Evolutionary conservation across 1,284 basidiomycete genomes (phyloP).

Genomic region (Sanghuangporus sanghuang): DNA sequence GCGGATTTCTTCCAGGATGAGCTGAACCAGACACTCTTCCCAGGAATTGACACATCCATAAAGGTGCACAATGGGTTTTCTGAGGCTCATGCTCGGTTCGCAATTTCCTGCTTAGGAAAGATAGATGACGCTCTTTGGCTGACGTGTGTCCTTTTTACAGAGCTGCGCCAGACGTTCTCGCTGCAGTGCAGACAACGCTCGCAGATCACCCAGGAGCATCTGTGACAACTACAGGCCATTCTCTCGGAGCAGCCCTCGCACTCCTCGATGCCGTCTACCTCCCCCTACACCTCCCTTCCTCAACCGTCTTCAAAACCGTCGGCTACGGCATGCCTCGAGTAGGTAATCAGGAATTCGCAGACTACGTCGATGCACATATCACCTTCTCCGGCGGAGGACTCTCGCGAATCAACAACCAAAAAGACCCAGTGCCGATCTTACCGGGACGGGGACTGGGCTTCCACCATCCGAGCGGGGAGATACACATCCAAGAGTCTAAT

Average conservation of each 20-base stretch:
- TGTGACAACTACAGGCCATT: slow-evolving; percentile 52
- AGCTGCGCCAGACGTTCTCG: slow-evolving; percentile 42
- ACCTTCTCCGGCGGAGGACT: slow-evolving; percentile 22
- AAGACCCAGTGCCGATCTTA: slow-evolving; percentile 28
- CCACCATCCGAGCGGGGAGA: slow-evolving; percentile 26
- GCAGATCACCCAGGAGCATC: slow-evolving; percentile 30
- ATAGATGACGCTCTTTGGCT: slow-evolving; percentile 1
- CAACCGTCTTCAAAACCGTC: slow-evolving; percentile 30
- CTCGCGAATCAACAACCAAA: slow-evolving; percentile 29
- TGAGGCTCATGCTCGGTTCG: slow-evolving; percentile 46
- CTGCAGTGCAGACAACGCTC: slow-evolving; percentile 41
- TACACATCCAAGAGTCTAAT: slow-evolving; percentile 24
- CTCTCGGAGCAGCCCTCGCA: slow-evolving; percentile 48
- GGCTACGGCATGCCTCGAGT: slow-evolving; percentile 58
- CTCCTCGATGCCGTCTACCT: slow-evolving; percentile 42
- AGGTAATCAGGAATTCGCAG: slow-evolving; percentile 55
- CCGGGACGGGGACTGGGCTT: slow-evolving; percentile 28
- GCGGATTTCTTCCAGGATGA: slow-evolving; percentile 36
- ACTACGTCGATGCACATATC: slow-evolving; percentile 47
- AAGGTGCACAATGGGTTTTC: slow-evolving; percentile 55
- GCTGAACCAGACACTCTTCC: slow-evolving; percentile 49
- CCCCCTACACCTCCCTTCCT: slow-evolving; percentile 29
- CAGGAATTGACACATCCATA: slow-evolving; percentile 43
- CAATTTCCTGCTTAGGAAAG: neutral
- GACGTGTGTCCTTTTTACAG: slow-evolving; percentile 27